Base-by-base conservation (phyloP, 495 filamentous ascomycete genomes). In the Daldinia loculata region DNA sequence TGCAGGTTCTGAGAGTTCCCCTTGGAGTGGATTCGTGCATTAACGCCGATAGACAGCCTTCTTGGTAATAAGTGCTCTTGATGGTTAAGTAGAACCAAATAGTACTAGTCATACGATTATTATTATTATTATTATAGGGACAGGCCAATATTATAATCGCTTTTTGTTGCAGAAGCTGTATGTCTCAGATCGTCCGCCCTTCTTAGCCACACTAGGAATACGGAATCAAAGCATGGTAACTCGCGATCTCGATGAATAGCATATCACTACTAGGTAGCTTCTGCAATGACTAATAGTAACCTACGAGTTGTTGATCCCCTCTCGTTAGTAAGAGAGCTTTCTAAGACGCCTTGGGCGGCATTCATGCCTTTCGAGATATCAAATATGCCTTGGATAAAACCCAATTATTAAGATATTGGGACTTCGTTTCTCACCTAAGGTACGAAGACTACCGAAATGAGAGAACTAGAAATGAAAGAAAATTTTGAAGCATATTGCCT, bases 1-100 rank as follows among this genome's bases (percentile, higher is more conserved):
- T 63, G 63, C 69, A 71, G 48, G 11, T 62, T 41, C 36, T 34
- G 53, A 29, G 52, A 38, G 26, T 45, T 15, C 41, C 29, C 59
- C 41, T 22, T 34, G 57, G 17, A 34, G 27, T 32, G 26, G 27
- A 38, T 41, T 61, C 27, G 27, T 61, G 65, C 55, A 61, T 38
- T 39, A 30, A 63, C 59, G 29, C 34, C 30, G 43, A 55, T 53
- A 43, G 27, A 34, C 9, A 24, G 19, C 32, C 12, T 50, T 3
- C 36, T 50, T 22, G 36, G 36, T 30, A 60, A 60, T 29, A 43
- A 34, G 34, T 38, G 15, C 22, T 67, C 12, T 17, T 5, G 12
- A 39, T 17, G 11, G 24, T 15, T 1, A 26, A 24, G 27, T 4
- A 22, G 27, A 27, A 56, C 38, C 6, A 48, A 38, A 2, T 7